These are phyloP conservation scores for Cutaneotrichosporon sp. DNA, from an alignment of 1,284 basidiomycete species.

Conservation along the genomic window DNA sequence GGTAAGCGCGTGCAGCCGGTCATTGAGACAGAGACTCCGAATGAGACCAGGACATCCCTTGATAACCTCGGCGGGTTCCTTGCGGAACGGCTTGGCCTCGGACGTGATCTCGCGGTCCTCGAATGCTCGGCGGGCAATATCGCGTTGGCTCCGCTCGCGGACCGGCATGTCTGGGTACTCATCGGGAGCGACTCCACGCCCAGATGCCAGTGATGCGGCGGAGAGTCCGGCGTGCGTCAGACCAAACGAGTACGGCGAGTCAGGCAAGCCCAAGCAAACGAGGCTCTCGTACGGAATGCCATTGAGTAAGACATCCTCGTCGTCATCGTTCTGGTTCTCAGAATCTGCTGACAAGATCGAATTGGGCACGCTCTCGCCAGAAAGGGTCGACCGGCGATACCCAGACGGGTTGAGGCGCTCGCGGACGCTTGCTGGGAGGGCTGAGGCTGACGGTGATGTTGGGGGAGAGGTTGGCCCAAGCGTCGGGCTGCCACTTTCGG, in stretches of 20 bases:
- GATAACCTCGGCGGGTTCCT: conserved; percentile 65
- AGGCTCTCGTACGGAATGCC: conserved; percentile 77
- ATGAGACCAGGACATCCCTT: conserved; percentile 77
- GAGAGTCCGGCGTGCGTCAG: conserved; percentile 52
- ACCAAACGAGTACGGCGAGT: conserved; percentile 60
- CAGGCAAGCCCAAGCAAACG: conserved; percentile 69
- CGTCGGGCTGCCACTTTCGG: neutral
- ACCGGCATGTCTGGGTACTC: conserved; percentile 18
- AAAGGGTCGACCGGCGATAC: conserved; percentile 15
- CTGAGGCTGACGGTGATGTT: conserved; percentile 13
- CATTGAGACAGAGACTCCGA: conserved; percentile 76
- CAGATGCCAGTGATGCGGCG: conserved; percentile 66
- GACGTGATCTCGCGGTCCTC: conserved; percentile 75
- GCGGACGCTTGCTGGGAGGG: conserved; percentile 16
- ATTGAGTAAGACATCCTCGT: conserved; percentile 42
- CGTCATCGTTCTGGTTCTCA: conserved; percentile 13
- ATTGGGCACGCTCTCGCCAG: conserved; percentile 28
- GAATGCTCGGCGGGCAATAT: conserved; percentile 56
- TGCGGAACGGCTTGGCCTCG: conserved; percentile 65
- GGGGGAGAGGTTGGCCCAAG: neutral
- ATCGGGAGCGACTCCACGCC: conserved; percentile 11
- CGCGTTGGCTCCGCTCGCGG: conserved; percentile 8
- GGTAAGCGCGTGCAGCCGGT: conserved; percentile 84
- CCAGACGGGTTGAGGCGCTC: conserved; percentile 20
- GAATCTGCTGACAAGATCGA: conserved; percentile 24